Percentiles rank a stretch among this genome's conserved stretches.
Conservation (phyloP, 2,329 filamentous ascomycete genomes). For the Apiospora kogelbergensis region DNA sequence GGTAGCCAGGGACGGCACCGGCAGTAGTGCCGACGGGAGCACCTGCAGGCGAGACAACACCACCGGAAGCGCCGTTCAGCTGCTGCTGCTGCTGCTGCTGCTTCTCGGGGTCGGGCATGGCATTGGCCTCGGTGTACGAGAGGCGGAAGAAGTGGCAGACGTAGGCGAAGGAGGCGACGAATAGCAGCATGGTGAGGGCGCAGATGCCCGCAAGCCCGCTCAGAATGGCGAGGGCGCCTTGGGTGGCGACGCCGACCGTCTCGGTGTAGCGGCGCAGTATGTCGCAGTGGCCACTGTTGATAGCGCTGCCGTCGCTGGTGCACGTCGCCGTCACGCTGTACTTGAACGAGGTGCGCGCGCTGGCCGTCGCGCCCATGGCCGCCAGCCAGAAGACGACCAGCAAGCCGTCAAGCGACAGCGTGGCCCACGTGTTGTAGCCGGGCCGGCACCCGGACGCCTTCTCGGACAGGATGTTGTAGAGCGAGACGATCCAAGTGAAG, state of each 20-base stretch:
- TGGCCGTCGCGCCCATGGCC: slow-evolving; percentile 40
- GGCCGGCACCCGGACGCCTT: slow-evolving; percentile 33
- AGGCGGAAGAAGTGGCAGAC: slow-evolving; percentile 33
- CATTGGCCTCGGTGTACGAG: slow-evolving; percentile 16
- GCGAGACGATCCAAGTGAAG: slow-evolving; percentile 45
- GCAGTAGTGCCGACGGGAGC: background rate
- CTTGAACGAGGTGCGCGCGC: slow-evolving; percentile 37
- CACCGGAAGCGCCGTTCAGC: background rate
- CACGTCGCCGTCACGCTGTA: slow-evolving; percentile 31
- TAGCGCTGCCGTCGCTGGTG: slow-evolving; percentile 37
- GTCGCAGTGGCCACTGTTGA: slow-evolving; percentile 39
- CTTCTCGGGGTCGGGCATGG: slow-evolving; percentile 18
- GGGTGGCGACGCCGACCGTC: slow-evolving; percentile 32
- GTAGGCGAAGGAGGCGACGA: slow-evolving; percentile 31
- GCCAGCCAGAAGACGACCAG: slow-evolving; percentile 49
- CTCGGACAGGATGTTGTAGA: slow-evolving; percentile 43
- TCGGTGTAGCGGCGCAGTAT: slow-evolving; percentile 22
- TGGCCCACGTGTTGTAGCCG: slow-evolving; percentile 44
- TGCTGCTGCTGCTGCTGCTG: slow-evolving; percentile 21
- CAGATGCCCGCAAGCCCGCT: slow-evolving; percentile 43
- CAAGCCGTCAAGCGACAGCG: slow-evolving; percentile 43
- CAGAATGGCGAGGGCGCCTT: slow-evolving; percentile 35
- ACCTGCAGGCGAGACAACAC: background rate
- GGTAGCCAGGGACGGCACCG: background rate
- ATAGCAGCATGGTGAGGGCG: slow-evolving; percentile 37